These are phyloP conservation scores for Podila epigama DNA, from an alignment of 192 early-diverging fungal genomes.

Conservation along the genomic window DNA sequence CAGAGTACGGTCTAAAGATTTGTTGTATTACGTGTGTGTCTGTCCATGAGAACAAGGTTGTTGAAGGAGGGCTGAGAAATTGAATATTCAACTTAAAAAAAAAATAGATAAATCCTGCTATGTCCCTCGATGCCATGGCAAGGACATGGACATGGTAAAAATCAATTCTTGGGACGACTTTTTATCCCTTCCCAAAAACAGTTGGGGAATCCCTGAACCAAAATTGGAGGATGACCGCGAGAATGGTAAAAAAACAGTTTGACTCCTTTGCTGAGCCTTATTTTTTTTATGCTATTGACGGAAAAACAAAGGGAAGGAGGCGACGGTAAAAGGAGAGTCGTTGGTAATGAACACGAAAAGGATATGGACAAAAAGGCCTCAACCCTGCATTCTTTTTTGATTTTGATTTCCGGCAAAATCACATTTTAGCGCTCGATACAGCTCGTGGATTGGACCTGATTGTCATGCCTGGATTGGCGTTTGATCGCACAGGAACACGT, in stretches of 20 bases:
- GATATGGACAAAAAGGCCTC: too few species aligned
- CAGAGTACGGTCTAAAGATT: conserved; percentile 39
- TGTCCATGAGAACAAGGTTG: too few species aligned
- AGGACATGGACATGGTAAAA: conserved; percentile 74
- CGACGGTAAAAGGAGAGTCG: too few species aligned
- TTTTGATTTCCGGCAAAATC: neutral
- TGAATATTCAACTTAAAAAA: neutral
- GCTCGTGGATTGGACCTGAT: conserved; percentile 63
- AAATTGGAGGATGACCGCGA: conserved; percentile 53
- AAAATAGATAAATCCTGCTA: conserved; percentile 64
- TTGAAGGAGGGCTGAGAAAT: too few species aligned
- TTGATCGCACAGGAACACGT: conserved; percentile 62
- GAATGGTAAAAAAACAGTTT: conserved; percentile 54
- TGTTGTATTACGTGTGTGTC: neutral
- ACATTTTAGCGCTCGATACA: conserved; percentile 53
- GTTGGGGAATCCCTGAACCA: conserved; percentile 77
- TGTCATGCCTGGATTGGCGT: conserved; percentile 68
- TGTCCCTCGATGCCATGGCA: conserved; percentile 58
- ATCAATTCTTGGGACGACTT: conserved; percentile 67
- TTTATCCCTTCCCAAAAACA: conserved; percentile 63
- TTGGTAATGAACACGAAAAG: too few species aligned
- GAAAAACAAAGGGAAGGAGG: neutral
- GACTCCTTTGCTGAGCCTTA: too few species aligned
- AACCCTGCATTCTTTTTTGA: too few species aligned
- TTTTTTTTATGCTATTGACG: too few species aligned